phyloP scores from a whole-genome alignment of 441 rosid species.

The Theobroma grandiflorum region DNA sequence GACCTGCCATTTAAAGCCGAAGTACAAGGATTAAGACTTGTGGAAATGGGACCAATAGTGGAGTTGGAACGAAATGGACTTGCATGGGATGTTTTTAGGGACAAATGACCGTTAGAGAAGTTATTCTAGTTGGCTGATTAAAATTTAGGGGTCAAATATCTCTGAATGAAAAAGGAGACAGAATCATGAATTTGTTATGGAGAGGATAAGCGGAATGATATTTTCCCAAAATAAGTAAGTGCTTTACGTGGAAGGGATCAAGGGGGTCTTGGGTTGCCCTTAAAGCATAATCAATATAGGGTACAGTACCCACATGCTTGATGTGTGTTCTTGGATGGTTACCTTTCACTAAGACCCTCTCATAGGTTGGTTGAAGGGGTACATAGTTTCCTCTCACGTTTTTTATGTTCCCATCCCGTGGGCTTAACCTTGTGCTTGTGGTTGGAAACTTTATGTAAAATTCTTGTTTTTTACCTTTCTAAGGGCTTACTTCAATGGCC shows the following conservation, averaged over 20 bases:
- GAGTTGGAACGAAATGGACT: constrained; percentile 49
- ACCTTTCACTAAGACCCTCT: constrained; percentile 17
- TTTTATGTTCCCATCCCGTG: background rate
- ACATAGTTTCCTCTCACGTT: too few relatives aligned
- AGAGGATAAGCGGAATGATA: constrained; percentile 10
- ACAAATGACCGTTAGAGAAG: constrained; percentile 43
- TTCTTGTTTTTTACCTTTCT: background rate
- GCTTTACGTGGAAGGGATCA: constrained; percentile 70
- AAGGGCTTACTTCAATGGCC: background rate
- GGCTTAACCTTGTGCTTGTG: background rate
- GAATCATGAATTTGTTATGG: constrained; percentile 13
- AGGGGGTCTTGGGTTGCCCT: constrained; percentile 51
- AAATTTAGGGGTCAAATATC: constrained; percentile 51
- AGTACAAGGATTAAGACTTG: constrained; percentile 26
- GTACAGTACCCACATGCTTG: constrained; percentile 20
- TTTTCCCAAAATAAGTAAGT: constrained; percentile 34
- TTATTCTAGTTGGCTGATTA: constrained; percentile 36
- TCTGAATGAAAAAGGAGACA: background rate
- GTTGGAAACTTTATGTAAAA: background rate
- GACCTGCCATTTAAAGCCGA: constrained; percentile 19
- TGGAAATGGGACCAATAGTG: constrained; percentile 24
- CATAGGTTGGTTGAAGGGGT: constrained; percentile 20
- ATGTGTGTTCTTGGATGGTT: constrained; percentile 21
- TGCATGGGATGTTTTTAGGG: constrained; percentile 16
- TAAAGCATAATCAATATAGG: constrained; percentile 62